Conservation (phyloP, 106 monocot genomes). For the Acorus gramineus region DNA sequence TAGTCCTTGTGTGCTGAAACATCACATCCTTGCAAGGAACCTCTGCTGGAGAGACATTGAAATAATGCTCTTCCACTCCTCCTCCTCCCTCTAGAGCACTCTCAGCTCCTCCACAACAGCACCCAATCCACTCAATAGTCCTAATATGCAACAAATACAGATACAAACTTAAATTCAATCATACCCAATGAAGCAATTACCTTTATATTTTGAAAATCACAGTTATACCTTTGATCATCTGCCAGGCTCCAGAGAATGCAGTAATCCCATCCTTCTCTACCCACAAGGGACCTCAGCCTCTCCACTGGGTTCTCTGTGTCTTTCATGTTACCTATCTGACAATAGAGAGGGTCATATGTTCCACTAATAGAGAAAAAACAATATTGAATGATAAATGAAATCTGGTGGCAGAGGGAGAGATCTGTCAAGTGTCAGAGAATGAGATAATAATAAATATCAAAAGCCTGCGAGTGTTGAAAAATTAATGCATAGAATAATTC, state of each 20-base stretch:
- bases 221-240: slow-evolving; percentile 50
- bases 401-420: background rate
- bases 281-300: slow-evolving; percentile 57
- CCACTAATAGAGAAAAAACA: background rate
- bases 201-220: background rate
- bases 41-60: background rate
- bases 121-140: slow-evolving; percentile 30
- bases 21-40: slow-evolving; percentile 30
- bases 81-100: slow-evolving; percentile 1
- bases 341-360: background rate
- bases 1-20: slow-evolving; percentile 31
- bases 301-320: slow-evolving; percentile 16
- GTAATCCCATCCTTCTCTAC: slow-evolving; percentile 65
- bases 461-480: slow-evolving; percentile 11
- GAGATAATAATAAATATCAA: slow-evolving; percentile 28
- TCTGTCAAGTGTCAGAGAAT: background rate
- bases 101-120: slow-evolving; percentile 49
- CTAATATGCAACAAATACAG: slow-evolving; percentile 6
- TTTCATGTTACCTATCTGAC: background rate
- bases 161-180: background rate
- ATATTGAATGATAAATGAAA: too few relatives aligned
- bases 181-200: background rate
- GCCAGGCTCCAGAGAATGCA: slow-evolving; percentile 68
- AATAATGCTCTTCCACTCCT: slow-evolving; percentile 6
- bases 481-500: background rate